Conservation (phyloP, 768 basidiomycete genomes). For the Rhodotorula babjevae region DNA sequence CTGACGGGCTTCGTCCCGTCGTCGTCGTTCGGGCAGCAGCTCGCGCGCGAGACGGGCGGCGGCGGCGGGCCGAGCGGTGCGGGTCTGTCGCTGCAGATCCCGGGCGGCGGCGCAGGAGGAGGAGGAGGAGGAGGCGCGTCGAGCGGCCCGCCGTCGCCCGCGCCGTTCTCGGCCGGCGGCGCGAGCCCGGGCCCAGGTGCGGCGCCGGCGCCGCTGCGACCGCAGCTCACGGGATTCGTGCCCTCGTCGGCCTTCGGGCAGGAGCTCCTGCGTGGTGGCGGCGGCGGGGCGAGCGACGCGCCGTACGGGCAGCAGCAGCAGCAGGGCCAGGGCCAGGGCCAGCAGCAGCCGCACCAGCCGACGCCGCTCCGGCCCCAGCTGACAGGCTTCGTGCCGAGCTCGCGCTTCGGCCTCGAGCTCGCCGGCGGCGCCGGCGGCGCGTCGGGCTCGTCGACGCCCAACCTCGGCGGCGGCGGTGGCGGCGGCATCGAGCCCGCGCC, state of each 20-base stretch:
- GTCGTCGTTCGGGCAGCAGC: slow-evolving; percentile 26
- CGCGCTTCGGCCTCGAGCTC: background rate
- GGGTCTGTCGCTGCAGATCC: background rate
- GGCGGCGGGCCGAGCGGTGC: background rate
- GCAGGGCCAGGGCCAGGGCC: background rate
- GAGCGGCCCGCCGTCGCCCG: background rate
- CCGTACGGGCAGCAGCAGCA: background rate
- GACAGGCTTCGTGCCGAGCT: slow-evolving; percentile 12
- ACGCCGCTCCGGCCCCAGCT: slow-evolving; percentile 9
- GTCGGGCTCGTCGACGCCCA: background rate
- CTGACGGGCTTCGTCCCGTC: slow-evolving; percentile 34
- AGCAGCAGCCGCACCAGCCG: background rate
- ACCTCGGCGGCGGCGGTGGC: too few species aligned
- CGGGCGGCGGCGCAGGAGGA: background rate
- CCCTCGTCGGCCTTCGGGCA: slow-evolving; percentile 17
- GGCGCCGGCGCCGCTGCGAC: slow-evolving; percentile 2
- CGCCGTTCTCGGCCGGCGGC: background rate
- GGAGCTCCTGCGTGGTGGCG: background rate
- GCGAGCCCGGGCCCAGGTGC: background rate
- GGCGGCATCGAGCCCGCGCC: background rate
- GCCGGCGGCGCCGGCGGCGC: background rate
- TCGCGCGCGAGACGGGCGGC: slow-evolving; percentile 12
- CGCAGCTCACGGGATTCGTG: slow-evolving; percentile 20
- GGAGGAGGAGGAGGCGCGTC: too few species aligned
- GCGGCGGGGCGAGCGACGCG: background rate